These are phyloP conservation scores for Clohesyomyces aquaticus DNA, from an alignment of 495 filamentous ascomycete species.

Conservation along the genomic window DNA sequence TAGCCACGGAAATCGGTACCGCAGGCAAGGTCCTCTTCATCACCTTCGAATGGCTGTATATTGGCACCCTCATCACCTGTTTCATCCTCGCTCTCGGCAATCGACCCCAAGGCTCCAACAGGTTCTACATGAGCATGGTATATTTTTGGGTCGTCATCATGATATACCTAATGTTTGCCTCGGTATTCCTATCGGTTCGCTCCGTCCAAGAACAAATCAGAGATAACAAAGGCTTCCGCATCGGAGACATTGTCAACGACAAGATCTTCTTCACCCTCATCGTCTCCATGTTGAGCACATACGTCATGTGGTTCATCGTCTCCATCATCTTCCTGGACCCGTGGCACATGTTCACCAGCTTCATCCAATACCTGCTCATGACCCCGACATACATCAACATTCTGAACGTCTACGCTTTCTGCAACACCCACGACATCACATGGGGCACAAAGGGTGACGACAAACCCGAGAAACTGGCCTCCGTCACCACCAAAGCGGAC, in stretches of 20 bases:
- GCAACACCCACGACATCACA: conserved; percentile 95
- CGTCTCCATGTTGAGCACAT: conserved; percentile 87
- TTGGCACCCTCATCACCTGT: conserved; percentile 87
- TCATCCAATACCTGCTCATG: conserved; percentile 94
- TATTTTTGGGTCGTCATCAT: conserved; percentile 97
- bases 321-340: conserved; percentile 97
- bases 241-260: conserved; percentile 78
- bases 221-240: conserved; percentile 56
- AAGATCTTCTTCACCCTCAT: conserved; percentile 91
- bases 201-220: conserved; percentile 72
- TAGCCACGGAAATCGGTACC: conserved; percentile 69
- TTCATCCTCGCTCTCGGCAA: conserved; percentile 96
- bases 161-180: conserved; percentile 91
- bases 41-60: conserved; percentile 95
- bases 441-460: conserved; percentile 98
- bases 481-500: conserved; percentile 80
- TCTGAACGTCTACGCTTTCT: conserved; percentile 97
- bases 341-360: conserved; percentile 97
- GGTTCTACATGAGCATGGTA: conserved; percentile 94
- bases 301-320: conserved; percentile 88
- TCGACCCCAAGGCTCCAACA: conserved; percentile 89
- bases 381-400: conserved; percentile 96
- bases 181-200: conserved; percentile 89
- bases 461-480: conserved; percentile 80
- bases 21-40: conserved; percentile 80